Evolutionary conservation across 2,329 filamentous ascomycete genomes (phyloP).

Genomic region (Penicillium sp.): DNA sequence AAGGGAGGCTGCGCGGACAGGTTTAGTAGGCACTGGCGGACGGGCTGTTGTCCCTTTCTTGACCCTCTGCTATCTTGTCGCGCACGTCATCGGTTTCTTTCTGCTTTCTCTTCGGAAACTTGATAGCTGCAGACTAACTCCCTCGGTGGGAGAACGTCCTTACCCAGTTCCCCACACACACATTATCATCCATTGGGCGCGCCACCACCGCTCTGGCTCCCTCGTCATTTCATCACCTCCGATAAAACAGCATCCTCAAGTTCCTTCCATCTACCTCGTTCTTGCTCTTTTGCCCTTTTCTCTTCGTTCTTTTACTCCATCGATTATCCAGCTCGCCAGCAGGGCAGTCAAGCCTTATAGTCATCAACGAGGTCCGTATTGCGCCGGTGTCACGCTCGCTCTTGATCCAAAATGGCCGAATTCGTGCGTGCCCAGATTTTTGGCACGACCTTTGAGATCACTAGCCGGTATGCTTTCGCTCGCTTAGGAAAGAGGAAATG

Average conservation of each 20-base stretch:
- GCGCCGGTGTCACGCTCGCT: slow-evolving; percentile 20
- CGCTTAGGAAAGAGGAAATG: neutral
- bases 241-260: slow-evolving; percentile 20
- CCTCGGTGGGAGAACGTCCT: slow-evolving; percentile 10
- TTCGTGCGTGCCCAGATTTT: slow-evolving; percentile 99
- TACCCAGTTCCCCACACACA: slow-evolving; percentile 36
- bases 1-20: slow-evolving; percentile 19
- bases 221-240: slow-evolving; percentile 23
- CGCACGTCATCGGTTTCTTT: slow-evolving; percentile 41
- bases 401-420: slow-evolving; percentile 79
- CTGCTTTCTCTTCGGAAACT: slow-evolving; percentile 29
- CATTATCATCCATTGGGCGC: slow-evolving; percentile 20
- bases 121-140: slow-evolving; percentile 22
- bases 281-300: slow-evolving; percentile 1
- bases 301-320: slow-evolving; percentile 17
- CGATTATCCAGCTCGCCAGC: slow-evolving; percentile 1
- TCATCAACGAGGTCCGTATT: slow-evolving; percentile 1
- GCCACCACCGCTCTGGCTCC: slow-evolving; percentile 30
- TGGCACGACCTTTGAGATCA: slow-evolving; percentile 99
- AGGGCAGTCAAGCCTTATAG: slow-evolving; percentile 5
- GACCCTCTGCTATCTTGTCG: slow-evolving; percentile 28
- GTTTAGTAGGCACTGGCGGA: slow-evolving; percentile 5
- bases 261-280: slow-evolving; percentile 16
- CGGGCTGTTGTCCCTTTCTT: slow-evolving; percentile 18
- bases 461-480: slow-evolving; percentile 73